Percentiles rank a stretch among this genome's conserved stretches.
phyloP scores from a whole-genome alignment of 179 eudicot genomes.

The Nepenthes alata region DNA sequence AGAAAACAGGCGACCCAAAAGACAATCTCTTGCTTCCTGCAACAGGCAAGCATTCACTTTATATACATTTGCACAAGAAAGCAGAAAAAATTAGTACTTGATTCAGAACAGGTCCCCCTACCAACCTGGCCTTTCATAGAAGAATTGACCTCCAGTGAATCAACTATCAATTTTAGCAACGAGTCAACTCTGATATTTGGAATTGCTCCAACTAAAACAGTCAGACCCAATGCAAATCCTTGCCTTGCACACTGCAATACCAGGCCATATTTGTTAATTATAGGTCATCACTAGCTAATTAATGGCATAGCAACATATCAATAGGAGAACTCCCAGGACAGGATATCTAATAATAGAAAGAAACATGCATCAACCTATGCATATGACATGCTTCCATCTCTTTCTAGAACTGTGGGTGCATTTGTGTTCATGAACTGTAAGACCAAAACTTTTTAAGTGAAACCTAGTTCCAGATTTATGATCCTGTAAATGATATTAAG shows the following conservation, averaged over 20 bases:
- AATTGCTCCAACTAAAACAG: constrained; percentile 53
- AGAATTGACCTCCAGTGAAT: constrained; percentile 59
- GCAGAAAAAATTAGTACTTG: constrained; percentile 1
- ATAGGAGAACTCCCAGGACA: not conserved
- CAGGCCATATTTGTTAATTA: not conserved
- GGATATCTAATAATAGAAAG: not conserved
- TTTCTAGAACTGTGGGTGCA: too few relatives aligned
- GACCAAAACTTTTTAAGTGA: not conserved
- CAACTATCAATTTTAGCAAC: constrained; percentile 56
- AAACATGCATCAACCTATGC: not conserved
- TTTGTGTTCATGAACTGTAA: not conserved
- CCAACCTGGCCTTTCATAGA: constrained; percentile 95
- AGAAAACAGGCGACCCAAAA: constrained; percentile 84
- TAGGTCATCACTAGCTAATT: not conserved
- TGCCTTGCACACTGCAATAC: constrained; percentile 83
- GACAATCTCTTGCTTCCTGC: constrained; percentile 75
- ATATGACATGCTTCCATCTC: not conserved
- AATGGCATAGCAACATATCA: not conserved
- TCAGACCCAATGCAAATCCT: constrained; percentile 89
- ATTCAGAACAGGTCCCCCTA: constrained; percentile 4
- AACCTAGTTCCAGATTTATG: not conserved
- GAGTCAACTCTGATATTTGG: constrained; percentile 54
- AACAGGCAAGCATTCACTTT: constrained; percentile 12
- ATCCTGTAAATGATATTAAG: too few relatives aligned
- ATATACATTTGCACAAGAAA: constrained; percentile 4